phyloP scores from a whole-genome alignment of 2,329 filamentous ascomycete genomes.

The Simplicillium aogashimaense region DNA sequence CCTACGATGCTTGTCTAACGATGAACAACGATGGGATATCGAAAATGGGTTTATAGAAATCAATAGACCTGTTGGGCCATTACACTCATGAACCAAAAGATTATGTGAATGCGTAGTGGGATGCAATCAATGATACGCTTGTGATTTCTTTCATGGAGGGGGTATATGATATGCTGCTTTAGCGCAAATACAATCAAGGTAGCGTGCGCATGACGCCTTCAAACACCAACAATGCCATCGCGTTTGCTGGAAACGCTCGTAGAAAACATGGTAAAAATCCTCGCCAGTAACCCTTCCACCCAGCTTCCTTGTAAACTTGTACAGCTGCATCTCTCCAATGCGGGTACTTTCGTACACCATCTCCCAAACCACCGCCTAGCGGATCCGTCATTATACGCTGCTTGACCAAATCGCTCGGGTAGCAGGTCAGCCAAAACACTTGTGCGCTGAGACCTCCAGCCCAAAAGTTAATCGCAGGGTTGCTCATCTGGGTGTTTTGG shows the following conservation, averaged over 20 bases:
- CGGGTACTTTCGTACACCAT: constrained; percentile 58
- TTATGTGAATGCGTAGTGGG: background rate
- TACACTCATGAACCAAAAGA: constrained; percentile 1
- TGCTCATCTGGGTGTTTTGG: constrained; percentile 57
- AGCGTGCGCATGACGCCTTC: constrained; percentile 75
- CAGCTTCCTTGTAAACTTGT: constrained; percentile 66
- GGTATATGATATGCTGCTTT: background rate
- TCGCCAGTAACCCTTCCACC: constrained; percentile 77
- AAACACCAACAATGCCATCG: constrained; percentile 85
- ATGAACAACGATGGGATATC: background rate
- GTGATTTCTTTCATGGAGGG: background rate
- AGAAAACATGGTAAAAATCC: constrained; percentile 92
- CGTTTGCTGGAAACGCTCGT: constrained; percentile 91
- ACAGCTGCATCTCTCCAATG: constrained; percentile 72
- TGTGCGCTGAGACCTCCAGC: constrained; percentile 88
- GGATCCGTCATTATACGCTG: constrained; percentile 96
- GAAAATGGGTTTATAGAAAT: too few relatives aligned
- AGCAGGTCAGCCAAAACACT: constrained; percentile 87
- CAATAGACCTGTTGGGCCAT: constrained; percentile 3
- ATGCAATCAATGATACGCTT: background rate
- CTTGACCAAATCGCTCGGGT: constrained; percentile 89
- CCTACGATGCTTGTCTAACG: constrained; percentile 4
- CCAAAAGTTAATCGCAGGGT: constrained; percentile 90
- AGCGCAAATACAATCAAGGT: constrained; percentile 22
- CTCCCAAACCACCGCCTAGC: constrained; percentile 58